Evolutionary conservation across 495 filamentous ascomycete genomes (phyloP), one percentile per base, ranked within the genome.

Genomic region (Talaromyces stipitatus): DNA sequence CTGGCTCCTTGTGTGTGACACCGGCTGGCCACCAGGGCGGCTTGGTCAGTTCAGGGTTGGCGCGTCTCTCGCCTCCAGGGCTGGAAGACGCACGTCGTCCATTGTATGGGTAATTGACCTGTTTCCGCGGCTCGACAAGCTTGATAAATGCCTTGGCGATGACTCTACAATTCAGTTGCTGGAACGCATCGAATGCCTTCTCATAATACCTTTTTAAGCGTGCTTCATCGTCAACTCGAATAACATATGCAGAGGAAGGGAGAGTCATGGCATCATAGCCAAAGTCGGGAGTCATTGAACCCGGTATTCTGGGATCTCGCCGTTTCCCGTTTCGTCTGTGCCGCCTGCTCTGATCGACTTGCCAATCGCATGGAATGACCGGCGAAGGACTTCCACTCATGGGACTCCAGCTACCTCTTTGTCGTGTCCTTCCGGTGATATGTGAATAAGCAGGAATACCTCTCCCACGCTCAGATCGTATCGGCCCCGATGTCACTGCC

Each of bases 11-110:
- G 61, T 92, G 89, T 5, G 77, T 73, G 9, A 82, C 79, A 12
- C 75, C 72, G 22, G 74, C 72, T 0, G 90, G 90, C 90, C 90
- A 95, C 90, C 90, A 95, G 18, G 75, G 78, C 5, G 90, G 90
- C 36, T 76, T 78, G 4, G 74, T 78, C 43, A 66, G 56, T 55
- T 78, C 74, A 0, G 74, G 73, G 54, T 76, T 68, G 14, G 69
- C 66, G 5, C 62, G 64, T 3, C 23, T 45, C 50, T 78, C 74
- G 0, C 73, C 71, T 50, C 74, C 69, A 22, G 69, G 65, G 9
- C 63, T 63, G 43, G 72, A 68, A 9, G 72, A 64, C 14, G 72
- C 66, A 48, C 82, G 74, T 9, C 82, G 76, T 26, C 80, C 75
- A 36, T 86, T 90, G 65, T 95, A 95, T 1, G 88, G 88, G 60